A percentile compares a stretch with the other conserved stretches of the same genome.
phyloP scores from a whole-genome alignment of 345 rosid genomes.

The Eutrema japonicum region DNA sequence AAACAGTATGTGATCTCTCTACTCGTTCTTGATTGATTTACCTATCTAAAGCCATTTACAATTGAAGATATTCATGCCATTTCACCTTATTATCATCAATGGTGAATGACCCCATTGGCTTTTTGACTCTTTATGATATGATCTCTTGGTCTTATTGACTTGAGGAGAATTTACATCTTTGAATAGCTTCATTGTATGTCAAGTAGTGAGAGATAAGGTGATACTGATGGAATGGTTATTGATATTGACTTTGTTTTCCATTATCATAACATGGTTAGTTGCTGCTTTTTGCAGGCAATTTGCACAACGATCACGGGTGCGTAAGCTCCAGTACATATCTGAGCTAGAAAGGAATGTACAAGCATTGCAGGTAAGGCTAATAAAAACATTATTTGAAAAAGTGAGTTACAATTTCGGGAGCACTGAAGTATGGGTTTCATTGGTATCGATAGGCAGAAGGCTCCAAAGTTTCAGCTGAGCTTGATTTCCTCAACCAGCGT shows the following conservation, averaged over 20 bases:
- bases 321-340: slow-evolving; percentile 98
- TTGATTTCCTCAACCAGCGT: slow-evolving; percentile 83
- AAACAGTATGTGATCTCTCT: slow-evolving; percentile 75
- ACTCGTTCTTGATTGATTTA: slow-evolving; percentile 26
- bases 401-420: slow-evolving; percentile 1
- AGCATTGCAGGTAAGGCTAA: slow-evolving; percentile 76
- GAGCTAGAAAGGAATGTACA: slow-evolving; percentile 98
- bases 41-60: background rate
- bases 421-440: background rate
- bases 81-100: background rate
- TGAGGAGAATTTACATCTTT: background rate
- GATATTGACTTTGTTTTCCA: background rate
- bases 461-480: slow-evolving; percentile 81
- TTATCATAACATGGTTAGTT: slow-evolving; percentile 36
- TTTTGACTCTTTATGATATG: background rate
- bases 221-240: background rate
- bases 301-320: slow-evolving; percentile 96
- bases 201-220: background rate
- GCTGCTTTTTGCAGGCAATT: slow-evolving; percentile 72
- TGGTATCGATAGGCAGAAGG: slow-evolving; percentile 68
- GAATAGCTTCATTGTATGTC: background rate
- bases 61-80: background rate
- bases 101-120: background rate
- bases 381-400: background rate
- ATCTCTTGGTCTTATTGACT: slow-evolving; percentile 5